Evolutionary conservation across 2,329 filamentous ascomycete genomes (phyloP).

Genomic region (Fusarium illudens): DNA sequence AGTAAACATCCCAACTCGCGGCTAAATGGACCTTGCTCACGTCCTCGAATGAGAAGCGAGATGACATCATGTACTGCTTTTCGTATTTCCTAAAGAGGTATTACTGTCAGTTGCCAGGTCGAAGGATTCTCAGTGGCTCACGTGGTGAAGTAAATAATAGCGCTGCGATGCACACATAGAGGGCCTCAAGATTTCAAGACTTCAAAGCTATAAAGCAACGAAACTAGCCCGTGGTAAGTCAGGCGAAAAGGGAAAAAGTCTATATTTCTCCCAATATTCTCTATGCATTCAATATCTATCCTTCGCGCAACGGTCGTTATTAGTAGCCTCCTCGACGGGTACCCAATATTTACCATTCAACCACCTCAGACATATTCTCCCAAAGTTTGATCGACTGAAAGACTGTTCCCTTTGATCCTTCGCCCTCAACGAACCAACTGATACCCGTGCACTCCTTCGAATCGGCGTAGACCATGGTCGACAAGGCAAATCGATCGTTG

Average conservation of each 20-base stretch:
- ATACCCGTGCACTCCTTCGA: conserved; percentile 24
- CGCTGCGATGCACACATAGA: no score
- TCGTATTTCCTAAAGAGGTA: background rate
- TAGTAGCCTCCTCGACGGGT: background rate
- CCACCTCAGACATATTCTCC: conserved; percentile 31
- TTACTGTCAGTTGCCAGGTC: background rate
- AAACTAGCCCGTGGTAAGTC: background rate
- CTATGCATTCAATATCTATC: background rate
- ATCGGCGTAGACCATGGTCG: conserved; percentile 40
- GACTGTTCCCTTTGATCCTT: background rate
- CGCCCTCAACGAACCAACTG: conserved; percentile 38
- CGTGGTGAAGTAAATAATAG: background rate
- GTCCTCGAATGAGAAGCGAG: background rate
- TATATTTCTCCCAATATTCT: background rate
- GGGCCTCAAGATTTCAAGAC: no score
- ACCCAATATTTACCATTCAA: conserved; percentile 1
- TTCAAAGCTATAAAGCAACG: background rate
- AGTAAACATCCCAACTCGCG: conserved; percentile 7
- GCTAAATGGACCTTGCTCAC: background rate
- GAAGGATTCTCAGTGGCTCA: background rate
- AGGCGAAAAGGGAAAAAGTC: background rate
- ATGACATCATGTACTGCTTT: background rate
- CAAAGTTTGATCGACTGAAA: conserved; percentile 37
- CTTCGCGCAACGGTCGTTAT: background rate
- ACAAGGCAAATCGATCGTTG: conserved; percentile 42